phyloP scores from a whole-genome alignment of 495 filamentous ascomycete genomes.

The Trichoderma orchidacearum region DNA sequence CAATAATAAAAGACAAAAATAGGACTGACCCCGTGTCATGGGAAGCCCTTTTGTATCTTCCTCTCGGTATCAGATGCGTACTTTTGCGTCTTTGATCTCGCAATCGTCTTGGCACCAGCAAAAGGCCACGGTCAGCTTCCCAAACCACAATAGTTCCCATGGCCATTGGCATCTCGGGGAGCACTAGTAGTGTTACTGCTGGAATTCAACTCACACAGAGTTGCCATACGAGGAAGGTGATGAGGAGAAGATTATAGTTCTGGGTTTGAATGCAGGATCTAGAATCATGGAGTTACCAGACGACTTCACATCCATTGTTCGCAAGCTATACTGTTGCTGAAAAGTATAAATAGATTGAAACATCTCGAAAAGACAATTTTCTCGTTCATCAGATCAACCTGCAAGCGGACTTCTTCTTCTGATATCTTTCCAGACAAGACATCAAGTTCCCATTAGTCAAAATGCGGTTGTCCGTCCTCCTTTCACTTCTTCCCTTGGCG shows the following conservation, averaged over 20 bases:
- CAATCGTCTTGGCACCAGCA: background rate
- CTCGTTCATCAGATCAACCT: background rate
- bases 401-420: background rate
- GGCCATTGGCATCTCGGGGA: background rate
- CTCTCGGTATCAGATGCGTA: background rate
- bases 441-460: conserved; percentile 7
- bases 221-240: background rate
- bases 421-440: background rate
- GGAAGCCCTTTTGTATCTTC: background rate
- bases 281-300: background rate
- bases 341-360: background rate
- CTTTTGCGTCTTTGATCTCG: background rate
- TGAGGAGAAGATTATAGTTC: background rate
- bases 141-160: background rate
- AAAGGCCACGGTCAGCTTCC: background rate
- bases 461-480: conserved; percentile 13
- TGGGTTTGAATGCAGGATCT: background rate
- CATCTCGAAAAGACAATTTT: background rate
- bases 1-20: too few species aligned
- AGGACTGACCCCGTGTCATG: background rate
- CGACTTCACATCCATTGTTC: too few species aligned
- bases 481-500: conserved; percentile 17
- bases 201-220: background rate
- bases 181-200: background rate
- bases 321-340: too few species aligned